These are phyloP conservation scores for Magnusiomyces tetraspermus DNA, from an alignment of 1,139 yeast genomes.

Conservation along the genomic window DNA sequence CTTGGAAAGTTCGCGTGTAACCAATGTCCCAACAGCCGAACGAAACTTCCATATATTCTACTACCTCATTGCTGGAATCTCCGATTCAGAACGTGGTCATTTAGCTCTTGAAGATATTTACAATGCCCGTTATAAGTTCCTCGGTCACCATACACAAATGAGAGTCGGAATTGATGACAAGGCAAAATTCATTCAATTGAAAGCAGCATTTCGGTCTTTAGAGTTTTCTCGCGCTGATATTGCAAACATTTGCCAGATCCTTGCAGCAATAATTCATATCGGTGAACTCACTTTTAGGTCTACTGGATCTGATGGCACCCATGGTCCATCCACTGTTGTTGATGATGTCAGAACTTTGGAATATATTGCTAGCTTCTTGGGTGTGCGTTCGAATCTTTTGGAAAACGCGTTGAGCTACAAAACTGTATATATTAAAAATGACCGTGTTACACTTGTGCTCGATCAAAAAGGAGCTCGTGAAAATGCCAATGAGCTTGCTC, in stretches of 20 bases:
- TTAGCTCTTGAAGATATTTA: slow-evolving; percentile 29
- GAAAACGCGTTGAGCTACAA: slow-evolving; percentile 34
- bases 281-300: slow-evolving; percentile 35
- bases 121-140: slow-evolving; percentile 30
- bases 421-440: slow-evolving; percentile 33
- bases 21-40: slow-evolving; percentile 36
- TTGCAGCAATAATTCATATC: slow-evolving; percentile 37
- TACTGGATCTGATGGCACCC: slow-evolving; percentile 30
- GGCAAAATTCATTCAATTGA: slow-evolving; percentile 31
- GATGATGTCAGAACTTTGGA: slow-evolving; percentile 31
- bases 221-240: slow-evolving; percentile 36
- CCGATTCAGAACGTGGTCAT: slow-evolving; percentile 33
- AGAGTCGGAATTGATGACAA: slow-evolving; percentile 34
- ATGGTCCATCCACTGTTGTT: slow-evolving; percentile 34
- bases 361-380: slow-evolving; percentile 35
- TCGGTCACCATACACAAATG: slow-evolving; percentile 36
- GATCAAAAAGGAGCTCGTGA: slow-evolving; percentile 38
- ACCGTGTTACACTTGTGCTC: slow-evolving; percentile 36
- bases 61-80: slow-evolving; percentile 34
- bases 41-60: slow-evolving; percentile 37
- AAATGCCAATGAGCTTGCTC: slow-evolving; percentile 37
- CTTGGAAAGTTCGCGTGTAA: slow-evolving; percentile 35
- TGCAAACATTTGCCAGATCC: slow-evolving; percentile 37
- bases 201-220: slow-evolving; percentile 30
- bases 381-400: slow-evolving; percentile 34